Evolutionary conservation across 148 eudicot species (phyloP).

Genomic region (Cornus kousa): DNA sequence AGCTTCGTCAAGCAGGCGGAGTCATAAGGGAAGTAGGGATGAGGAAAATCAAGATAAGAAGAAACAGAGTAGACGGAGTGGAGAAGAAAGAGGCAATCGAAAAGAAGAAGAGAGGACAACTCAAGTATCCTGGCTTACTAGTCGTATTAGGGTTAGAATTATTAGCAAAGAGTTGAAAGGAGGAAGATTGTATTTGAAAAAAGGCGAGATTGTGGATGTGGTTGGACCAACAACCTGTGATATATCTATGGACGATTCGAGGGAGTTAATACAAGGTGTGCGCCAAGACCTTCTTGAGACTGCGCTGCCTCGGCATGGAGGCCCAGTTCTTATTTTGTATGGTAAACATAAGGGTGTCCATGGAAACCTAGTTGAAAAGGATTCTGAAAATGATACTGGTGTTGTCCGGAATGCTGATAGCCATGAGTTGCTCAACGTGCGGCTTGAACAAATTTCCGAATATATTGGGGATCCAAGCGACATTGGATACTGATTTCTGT

Average conservation of each 20-base stretch:
- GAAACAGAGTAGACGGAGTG: slow-evolving; percentile 33
- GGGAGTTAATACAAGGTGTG: slow-evolving; percentile 80
- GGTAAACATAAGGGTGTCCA: slow-evolving; percentile 84
- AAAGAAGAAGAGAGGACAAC: slow-evolving; percentile 17
- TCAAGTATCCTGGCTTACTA: slow-evolving; percentile 61
- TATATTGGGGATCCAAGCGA: slow-evolving; percentile 75
- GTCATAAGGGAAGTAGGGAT: slow-evolving; percentile 27
- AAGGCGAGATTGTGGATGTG: slow-evolving; percentile 81
- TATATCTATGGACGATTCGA: slow-evolving; percentile 73
- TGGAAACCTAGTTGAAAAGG: slow-evolving; percentile 74
- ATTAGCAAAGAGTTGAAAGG: slow-evolving; percentile 67
- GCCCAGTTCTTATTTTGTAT: slow-evolving; percentile 63
- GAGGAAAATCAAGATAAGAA: slow-evolving; percentile 15
- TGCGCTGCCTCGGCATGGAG: slow-evolving; percentile 79
- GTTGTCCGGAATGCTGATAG: slow-evolving; percentile 81
- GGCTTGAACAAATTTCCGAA: slow-evolving; percentile 85
- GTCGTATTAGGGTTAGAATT: slow-evolving; percentile 80
- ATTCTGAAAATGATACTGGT: slow-evolving; percentile 61
- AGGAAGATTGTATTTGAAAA: slow-evolving; percentile 73
- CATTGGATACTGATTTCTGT: slow-evolving; percentile 61
- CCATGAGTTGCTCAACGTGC: slow-evolving; percentile 59
- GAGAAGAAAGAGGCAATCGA: slow-evolving; percentile 29
- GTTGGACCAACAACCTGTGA: slow-evolving; percentile 82
- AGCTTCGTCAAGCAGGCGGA: neutral
- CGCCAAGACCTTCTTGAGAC: slow-evolving; percentile 77